Base-by-base conservation (phyloP, 257 asterid genomes). In the Mentha longifolia region DNA sequence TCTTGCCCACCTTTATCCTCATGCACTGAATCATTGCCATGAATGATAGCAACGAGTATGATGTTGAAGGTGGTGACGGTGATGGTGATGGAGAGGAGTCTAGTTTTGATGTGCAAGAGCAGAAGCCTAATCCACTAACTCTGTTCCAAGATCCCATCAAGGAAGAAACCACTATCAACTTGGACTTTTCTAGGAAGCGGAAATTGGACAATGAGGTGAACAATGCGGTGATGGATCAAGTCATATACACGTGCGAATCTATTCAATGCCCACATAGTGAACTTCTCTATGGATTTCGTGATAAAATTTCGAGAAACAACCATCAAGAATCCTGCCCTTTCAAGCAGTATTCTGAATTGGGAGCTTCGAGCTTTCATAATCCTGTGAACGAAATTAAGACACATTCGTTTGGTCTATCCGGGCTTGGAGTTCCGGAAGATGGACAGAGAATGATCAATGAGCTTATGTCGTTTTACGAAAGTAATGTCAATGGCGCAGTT, bases 351-450 rank as follows among this genome's bases (percentile, higher is more conserved):
- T 15, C 84, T 6, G 82, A 76, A 31, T 83, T 73, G 33, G 87
- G 85, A 16, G 85, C 78, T 43, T 71, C 92, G 1, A 77, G 67
- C 74, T 84, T 86, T 35, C 37, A 55, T 20, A 55, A 4, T 47
- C 75, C 49, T 2, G 42, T 76, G 7, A 83, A 70, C 9, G 87
- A 89, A 31, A 79, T 75, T 31, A 85, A 84, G 70, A 92, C 88
- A 3, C 37, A 35, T 25, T 6, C 90, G 1, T 76, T 84, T 30
- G 90, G 84, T 74, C 73, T 88, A 9, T 76, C 92, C 0, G 94
- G 92, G 19, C 60, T 82, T 2, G 90, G 89, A 22, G 92, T 91
- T 41, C 89, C 97, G 1, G 97, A 91, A 74, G 97, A 87, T n/a
- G 97, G 92, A 68, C 89, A 86, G 77, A 85, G 88, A 76, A 79